phyloP scores from a whole-genome alignment of 2,329 filamentous ascomycete species.

The Aspergillus terreus region DNA sequence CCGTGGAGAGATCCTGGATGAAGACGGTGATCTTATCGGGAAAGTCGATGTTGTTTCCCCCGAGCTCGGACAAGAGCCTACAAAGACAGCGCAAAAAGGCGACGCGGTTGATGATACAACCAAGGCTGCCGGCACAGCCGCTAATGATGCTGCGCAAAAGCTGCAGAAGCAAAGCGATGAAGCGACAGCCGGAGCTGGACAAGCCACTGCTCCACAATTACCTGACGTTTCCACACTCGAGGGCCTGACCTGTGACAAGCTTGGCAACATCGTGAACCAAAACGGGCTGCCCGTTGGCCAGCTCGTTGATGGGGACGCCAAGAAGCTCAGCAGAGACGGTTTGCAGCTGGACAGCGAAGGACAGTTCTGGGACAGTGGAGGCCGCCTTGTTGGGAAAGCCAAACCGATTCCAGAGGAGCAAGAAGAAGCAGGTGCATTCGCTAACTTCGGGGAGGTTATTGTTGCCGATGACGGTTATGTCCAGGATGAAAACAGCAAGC shows the following conservation, averaged over 20 bases:
- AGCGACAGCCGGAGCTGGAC: conserved; percentile 28
- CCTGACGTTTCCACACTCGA: conserved; percentile 36
- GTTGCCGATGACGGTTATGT: conserved; percentile 47
- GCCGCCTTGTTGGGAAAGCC: conserved; percentile 61
- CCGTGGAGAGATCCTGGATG: conserved; percentile 30
- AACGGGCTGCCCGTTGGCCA: conserved; percentile 53
- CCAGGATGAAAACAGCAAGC: conserved; percentile 46
- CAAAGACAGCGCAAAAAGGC: conserved; percentile 43
- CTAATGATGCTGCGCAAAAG: conserved; percentile 12
- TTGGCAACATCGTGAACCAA: conserved; percentile 40
- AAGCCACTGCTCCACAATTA: conserved; percentile 13
- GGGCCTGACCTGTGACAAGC: conserved; percentile 42
- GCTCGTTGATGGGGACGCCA: conserved; percentile 59
- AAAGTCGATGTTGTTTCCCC: conserved; percentile 26
- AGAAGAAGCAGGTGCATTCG: conserved; percentile 41
- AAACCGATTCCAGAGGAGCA: conserved; percentile 40
- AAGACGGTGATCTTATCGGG: conserved; percentile 37
- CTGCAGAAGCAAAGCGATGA: conserved; percentile 22
- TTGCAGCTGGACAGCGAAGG: conserved; percentile 54
- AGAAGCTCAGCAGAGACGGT: conserved; percentile 51
- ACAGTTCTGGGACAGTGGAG: conserved; percentile 61
- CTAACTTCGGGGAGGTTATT: conserved; percentile 46
- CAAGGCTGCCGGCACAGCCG: conserved; percentile 33
- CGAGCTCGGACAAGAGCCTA: conserved; percentile 34
- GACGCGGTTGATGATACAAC: conserved; percentile 40